phyloP scores from a whole-genome alignment of 1,284 basidiomycete species.

The Pisolithus thermaeus region DNA sequence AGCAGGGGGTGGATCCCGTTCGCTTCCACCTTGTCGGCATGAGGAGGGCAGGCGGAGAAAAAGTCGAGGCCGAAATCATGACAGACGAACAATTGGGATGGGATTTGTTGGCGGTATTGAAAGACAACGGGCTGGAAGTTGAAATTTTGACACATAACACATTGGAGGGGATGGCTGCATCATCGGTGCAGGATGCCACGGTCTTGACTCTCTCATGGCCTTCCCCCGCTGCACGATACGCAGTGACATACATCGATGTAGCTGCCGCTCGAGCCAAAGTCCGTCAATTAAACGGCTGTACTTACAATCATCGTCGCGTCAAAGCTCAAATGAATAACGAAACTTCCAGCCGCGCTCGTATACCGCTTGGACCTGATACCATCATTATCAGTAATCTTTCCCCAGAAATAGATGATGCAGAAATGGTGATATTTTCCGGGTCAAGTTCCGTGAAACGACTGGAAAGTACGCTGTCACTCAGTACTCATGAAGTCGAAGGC shows the following conservation, averaged over 20 bases:
- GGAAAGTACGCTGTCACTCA: conserved; percentile 23
- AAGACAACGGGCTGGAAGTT: conserved; percentile 18
- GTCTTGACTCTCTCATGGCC: conserved; percentile 8
- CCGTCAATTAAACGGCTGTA: conserved; percentile 29
- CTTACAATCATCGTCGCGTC: conserved; percentile 35
- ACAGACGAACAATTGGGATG: background rate
- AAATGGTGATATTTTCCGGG: conserved; percentile 16
- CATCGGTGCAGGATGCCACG: conserved; percentile 24
- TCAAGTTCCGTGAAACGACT: conserved; percentile 21
- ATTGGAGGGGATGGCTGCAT: conserved; percentile 35
- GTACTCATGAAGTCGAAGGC: conserved; percentile 33
- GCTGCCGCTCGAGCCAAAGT: conserved; percentile 27
- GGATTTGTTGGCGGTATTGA: background rate
- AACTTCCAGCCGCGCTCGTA: conserved; percentile 21
- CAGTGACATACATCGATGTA: conserved; percentile 32
- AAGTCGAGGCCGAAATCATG: background rate
- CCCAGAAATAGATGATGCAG: conserved; percentile 13
- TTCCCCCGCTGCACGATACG: conserved; percentile 35
- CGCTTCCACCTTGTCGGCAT: conserved; percentile 28
- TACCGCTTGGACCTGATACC: conserved; percentile 23
- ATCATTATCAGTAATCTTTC: conserved; percentile 29
- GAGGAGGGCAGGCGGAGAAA: conserved; percentile 4
- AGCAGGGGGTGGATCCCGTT: conserved; percentile 29
- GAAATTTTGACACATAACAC: conserved; percentile 32
- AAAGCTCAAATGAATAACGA: conserved; percentile 36